Conservation (phyloP, 352 stramenopile genomes). For the Peronospora farinosa region DNA sequence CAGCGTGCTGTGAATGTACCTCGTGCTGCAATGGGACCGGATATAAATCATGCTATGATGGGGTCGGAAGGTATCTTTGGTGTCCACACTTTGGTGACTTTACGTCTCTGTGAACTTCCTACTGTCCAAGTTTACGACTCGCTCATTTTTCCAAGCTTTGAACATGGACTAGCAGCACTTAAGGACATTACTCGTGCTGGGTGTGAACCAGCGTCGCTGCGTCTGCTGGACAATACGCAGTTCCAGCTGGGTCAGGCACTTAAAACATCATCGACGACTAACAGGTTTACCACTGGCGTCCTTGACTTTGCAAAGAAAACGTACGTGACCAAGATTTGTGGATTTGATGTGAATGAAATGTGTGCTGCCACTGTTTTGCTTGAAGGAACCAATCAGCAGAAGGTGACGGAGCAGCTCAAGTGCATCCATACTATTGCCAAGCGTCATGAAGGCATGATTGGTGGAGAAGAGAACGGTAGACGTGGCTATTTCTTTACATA, state of each 20-base stretch:
- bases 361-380: conserved; percentile 85
- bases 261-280: conserved; percentile 46
- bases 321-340: conserved; percentile 72
- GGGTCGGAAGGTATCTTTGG: conserved; percentile 94
- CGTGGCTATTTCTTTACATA: conserved; percentile 93
- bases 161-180: conserved; percentile 72
- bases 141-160: conserved; percentile 84
- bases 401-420: conserved; percentile 45
- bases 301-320: conserved; percentile 80
- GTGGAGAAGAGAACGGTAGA: conserved; percentile 80
- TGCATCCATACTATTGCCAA: conserved; percentile 63
- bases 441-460: conserved; percentile 72
- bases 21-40: conserved; percentile 84
- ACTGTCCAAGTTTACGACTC: conserved; percentile 85
- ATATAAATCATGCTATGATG: conserved; percentile 80
- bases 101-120: conserved; percentile 86
- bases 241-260: conserved; percentile 91
- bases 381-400: conserved; percentile 57
- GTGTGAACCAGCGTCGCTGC: conserved; percentile 80
- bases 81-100: conserved; percentile 89
- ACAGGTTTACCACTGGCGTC: conserved; percentile 44
- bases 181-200: conserved; percentile 66
- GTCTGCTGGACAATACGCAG: conserved; percentile 92
- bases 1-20: conserved; percentile 44
- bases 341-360: conserved; percentile 70